These are phyloP conservation scores for Lavandula angustifolia DNA, from an alignment of 257 asterid species.

Conservation along the genomic window DNA sequence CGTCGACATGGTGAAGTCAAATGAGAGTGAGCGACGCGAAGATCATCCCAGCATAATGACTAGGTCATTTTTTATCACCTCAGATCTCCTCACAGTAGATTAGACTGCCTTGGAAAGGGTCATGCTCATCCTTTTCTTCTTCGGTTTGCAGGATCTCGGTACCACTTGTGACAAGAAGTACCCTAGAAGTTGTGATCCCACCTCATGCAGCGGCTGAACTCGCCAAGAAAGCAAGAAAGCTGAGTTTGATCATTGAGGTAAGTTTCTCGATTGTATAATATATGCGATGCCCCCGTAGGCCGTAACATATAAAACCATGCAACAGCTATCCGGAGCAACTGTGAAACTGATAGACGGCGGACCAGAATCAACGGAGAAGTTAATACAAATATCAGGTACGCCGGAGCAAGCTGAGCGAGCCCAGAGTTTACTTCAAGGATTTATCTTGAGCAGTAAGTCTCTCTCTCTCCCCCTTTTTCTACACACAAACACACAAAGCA, in stretches of 20 bases:
- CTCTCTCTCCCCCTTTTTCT: slow-evolving; percentile 29
- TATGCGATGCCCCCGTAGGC: not conserved
- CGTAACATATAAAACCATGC: slow-evolving; percentile 20
- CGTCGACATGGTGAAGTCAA: slow-evolving; percentile 50
- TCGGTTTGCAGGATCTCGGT: slow-evolving; percentile 51
- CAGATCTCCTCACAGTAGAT: not conserved
- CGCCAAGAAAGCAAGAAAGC: slow-evolving; percentile 75
- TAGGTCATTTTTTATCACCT: slow-evolving; percentile 46
- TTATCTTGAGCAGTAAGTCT: slow-evolving; percentile 84
- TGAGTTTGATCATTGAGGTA: slow-evolving; percentile 82
- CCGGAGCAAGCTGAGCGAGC: slow-evolving; percentile 98
- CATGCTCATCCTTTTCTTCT: slow-evolving; percentile 6
- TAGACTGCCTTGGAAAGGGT: not conserved
- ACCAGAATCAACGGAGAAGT: slow-evolving; percentile 65
- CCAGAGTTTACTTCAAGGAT: slow-evolving; percentile 95
- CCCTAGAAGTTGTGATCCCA: slow-evolving; percentile 82
- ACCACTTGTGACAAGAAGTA: slow-evolving; percentile 85
- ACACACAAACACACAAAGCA: not conserved
- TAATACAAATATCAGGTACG: slow-evolving; percentile 84
- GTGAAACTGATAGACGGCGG: slow-evolving; percentile 79
- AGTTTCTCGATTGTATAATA: slow-evolving; percentile 23
- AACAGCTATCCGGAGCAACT: slow-evolving; percentile 84
- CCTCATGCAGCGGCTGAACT: slow-evolving; percentile 80
- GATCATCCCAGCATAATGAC: slow-evolving; percentile 58
- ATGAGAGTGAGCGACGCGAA: slow-evolving; percentile 62